Evolutionary conservation across 108 stramenopile genomes (phyloP).

Genomic region (Skeletonema tropicum): DNA sequence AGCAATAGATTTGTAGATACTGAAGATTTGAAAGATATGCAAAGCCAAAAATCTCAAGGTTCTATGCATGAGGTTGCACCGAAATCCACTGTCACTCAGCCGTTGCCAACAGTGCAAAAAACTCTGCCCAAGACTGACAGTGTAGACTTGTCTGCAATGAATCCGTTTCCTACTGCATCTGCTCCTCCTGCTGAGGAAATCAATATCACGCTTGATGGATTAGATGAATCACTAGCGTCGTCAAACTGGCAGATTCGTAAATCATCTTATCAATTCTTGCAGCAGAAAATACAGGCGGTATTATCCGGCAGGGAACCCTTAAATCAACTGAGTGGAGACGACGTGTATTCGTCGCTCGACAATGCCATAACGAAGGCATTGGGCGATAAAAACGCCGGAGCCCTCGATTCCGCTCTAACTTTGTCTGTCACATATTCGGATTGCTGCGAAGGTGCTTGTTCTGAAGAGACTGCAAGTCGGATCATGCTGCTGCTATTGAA

Average conservation of each 20-base stretch:
- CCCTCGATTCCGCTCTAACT: conserved; percentile 78
- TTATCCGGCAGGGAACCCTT: conserved; percentile 21
- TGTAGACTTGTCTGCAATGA: not conserved
- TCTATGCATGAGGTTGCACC: not conserved
- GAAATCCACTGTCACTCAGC: not conserved
- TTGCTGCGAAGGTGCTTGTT: conserved; percentile 55
- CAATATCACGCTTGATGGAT: conserved; percentile 56
- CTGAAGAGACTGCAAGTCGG: conserved; percentile 49
- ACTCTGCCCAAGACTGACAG: not conserved
- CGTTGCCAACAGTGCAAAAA: not conserved
- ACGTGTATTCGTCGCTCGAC: conserved; percentile 54
- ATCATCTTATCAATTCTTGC: conserved; percentile 64
- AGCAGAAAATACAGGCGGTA: conserved; percentile 29
- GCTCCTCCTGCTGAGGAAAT: conserved; percentile 34
- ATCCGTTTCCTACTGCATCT: conserved; percentile 26
- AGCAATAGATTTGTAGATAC: conserved; percentile 60
- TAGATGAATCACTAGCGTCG: conserved; percentile 51
- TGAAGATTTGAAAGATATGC: conserved; percentile 1
- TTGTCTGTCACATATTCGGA: conserved; percentile 61
- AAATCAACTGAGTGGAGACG: conserved; percentile 40
- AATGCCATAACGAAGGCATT: conserved; percentile 43
- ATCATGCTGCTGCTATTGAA: conserved; percentile 63
- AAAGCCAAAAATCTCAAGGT: not conserved
- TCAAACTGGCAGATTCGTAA: conserved; percentile 79
- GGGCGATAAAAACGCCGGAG: conserved; percentile 80